phyloP scores from a whole-genome alignment of 805 yeast species.

The Candida ascalaphidarum region DNA sequence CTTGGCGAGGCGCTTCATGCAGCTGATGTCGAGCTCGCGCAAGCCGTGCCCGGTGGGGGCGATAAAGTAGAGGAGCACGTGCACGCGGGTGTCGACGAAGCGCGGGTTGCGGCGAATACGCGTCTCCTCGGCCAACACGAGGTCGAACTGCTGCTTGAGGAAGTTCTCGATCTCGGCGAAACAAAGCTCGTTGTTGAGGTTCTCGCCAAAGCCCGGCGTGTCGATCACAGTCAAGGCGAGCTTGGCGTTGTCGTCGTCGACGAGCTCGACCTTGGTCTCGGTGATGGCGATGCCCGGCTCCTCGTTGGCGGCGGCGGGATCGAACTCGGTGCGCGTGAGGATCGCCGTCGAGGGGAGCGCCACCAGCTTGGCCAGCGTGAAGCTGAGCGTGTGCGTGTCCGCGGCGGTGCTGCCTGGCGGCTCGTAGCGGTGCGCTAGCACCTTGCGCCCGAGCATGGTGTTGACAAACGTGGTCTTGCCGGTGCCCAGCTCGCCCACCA shows the following conservation, averaged over 20 bases:
- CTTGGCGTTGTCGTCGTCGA: constrained; percentile 51
- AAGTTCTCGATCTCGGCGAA: constrained; percentile 57
- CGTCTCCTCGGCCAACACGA: constrained; percentile 78
- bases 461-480: constrained; percentile 76
- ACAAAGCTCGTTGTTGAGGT: constrained; percentile 61
- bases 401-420: constrained; percentile 13
- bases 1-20: constrained; percentile 60
- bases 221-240: constrained; percentile 53
- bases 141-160: constrained; percentile 70
- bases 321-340: constrained; percentile 48
- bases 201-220: constrained; percentile 75
- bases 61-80: constrained; percentile 69
- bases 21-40: constrained; percentile 63
- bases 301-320: constrained; percentile 48
- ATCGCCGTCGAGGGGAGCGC: constrained; percentile 46
- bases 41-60: constrained; percentile 76
- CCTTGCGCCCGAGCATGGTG: constrained; percentile 52
- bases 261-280: constrained; percentile 50
- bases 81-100: constrained; percentile 70
- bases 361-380: constrained; percentile 49
- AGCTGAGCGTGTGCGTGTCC: constrained; percentile 46
- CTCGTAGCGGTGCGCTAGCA: constrained; percentile 53
- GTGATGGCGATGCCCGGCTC: constrained; percentile 77
- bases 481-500: constrained; percentile 66
- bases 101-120: constrained; percentile 80